Conservation (phyloP, 768 basidiomycete species). For the Boletus barrowsii region DNA sequence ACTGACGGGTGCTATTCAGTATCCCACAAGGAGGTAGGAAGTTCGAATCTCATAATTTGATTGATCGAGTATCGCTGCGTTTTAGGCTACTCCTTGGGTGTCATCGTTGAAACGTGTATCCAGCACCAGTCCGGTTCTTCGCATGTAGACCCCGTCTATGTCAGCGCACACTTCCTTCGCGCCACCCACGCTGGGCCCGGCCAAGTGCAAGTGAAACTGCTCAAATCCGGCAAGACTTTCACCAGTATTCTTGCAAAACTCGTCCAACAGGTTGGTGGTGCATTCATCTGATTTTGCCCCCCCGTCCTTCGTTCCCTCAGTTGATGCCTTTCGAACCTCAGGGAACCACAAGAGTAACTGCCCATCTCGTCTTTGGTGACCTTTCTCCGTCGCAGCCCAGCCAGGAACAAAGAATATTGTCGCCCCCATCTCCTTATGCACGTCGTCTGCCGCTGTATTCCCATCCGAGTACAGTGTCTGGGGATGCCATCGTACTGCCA, state of each 20-base stretch:
- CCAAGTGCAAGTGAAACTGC: conserved; percentile 43
- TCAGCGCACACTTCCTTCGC: conserved; percentile 57
- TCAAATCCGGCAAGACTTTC: conserved; percentile 52
- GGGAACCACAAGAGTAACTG: conserved; percentile 45
- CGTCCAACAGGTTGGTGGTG: conserved; percentile 47
- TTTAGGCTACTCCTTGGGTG: conserved; percentile 57
- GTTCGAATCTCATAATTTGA: neutral
- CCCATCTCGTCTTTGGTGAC: conserved; percentile 56
- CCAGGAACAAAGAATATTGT: conserved; percentile 25
- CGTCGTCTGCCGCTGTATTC: conserved; percentile 54
- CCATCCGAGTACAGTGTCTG: conserved; percentile 45
- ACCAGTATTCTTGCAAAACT: conserved; percentile 60
- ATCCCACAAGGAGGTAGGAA: conserved; percentile 52
- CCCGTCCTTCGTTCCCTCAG: neutral
- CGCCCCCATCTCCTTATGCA: conserved; percentile 55
- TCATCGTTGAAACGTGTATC: conserved; percentile 53
- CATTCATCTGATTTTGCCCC: neutral
- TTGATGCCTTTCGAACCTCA: neutral
- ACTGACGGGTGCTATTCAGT: conserved; percentile 25
- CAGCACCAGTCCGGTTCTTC: conserved; percentile 44
- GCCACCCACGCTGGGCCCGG: conserved; percentile 41
- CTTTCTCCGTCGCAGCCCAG: conserved; percentile 35
- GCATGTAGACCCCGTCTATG: conserved; percentile 57
- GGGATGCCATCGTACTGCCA: conserved; percentile 17
- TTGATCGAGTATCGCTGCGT: neutral